Evolutionary conservation across 2,329 filamentous ascomycete species (phyloP), one percentile per base, ranked within the genome.

Genomic region (Aaosphaeria arxii): DNA sequence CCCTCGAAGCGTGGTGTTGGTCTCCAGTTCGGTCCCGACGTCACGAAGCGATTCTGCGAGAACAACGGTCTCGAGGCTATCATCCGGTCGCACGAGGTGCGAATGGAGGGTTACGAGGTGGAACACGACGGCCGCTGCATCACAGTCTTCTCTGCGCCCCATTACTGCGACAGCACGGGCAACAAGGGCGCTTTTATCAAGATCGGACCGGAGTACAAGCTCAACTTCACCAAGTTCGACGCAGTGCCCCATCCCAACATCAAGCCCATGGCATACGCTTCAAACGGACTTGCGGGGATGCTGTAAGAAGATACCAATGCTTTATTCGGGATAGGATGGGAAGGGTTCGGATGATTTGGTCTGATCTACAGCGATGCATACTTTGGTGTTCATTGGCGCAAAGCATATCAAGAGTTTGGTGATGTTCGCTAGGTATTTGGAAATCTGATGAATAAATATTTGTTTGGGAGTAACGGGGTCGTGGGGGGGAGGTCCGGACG

Each of bases 141-240:
- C 61, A 99, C 94, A 85, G 94, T 99, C 59, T 99, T 99, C 78
- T 97, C 92, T 38, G 94, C 94, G 29, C 94, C 94, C 36, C 95
- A 86, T 72, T 99, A 99, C 72, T 99, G 94, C 73, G 94, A 99
- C 69, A 90, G 90, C 61, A 97, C 94, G 1, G 92, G 96, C 76
- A 99, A 99, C 75, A 94, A 91, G 76, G 94, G 94, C 55, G 94
- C 94, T 13, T 99, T 95, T 72, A 99, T 99, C 81, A 97, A 99
- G 73, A 87, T 99, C 56, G 88, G 89, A 31, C 82, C 89, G 11
- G 89, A 96, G 53, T 89, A 95, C 69, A 95, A 96, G 78, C 85
- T 97, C 61, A 77, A 89, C 35, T 99, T 89, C 74, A 83, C 94
- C 70, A 87, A 96, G 68, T 99, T 99, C 60, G 91, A 97, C 61